Conservation (phyloP, 257 asterid species). For the Apocynum venetum region DNA sequence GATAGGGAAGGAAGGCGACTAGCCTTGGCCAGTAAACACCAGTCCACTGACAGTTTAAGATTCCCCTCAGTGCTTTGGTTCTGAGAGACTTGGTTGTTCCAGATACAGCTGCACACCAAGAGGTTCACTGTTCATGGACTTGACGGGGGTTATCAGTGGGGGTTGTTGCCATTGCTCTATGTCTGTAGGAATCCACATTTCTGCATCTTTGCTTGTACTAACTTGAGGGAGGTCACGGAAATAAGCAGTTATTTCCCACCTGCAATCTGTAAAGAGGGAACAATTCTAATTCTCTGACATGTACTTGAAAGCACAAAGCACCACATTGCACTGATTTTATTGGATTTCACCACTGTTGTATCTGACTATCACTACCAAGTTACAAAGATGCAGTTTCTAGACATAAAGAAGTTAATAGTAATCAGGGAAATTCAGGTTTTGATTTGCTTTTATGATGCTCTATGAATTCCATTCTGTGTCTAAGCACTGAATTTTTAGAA, state of each 20-base stretch:
- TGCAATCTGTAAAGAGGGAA: conserved; percentile 48
- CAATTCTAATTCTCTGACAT: neutral
- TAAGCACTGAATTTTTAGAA: neutral
- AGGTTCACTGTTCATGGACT: conserved; percentile 83
- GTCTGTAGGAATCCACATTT: conserved; percentile 79
- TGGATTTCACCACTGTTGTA: neutral
- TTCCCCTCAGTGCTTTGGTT: conserved; percentile 27
- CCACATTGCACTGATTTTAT: neutral
- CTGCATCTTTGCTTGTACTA: conserved; percentile 53
- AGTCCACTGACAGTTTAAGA: neutral
- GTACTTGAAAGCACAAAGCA: neutral
- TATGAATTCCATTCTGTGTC: neutral
- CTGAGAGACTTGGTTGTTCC: conserved; percentile 61
- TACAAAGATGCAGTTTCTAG: neutral
- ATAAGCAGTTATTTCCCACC: conserved; percentile 88
- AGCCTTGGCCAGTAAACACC: neutral
- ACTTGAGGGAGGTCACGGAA: conserved; percentile 59
- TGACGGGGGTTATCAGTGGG: conserved; percentile 68
- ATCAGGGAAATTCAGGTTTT: neutral
- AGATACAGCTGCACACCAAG: conserved; percentile 75
- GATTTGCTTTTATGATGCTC: neutral
- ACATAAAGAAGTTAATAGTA: neutral
- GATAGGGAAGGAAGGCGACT: neutral
- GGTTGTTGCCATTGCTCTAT: conserved; percentile 83
- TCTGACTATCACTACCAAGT: neutral